Evolutionary conservation across 2,329 filamentous ascomycete genomes (phyloP), one percentile per base, ranked within the genome.

Genomic region (Penicillium sp.): DNA sequence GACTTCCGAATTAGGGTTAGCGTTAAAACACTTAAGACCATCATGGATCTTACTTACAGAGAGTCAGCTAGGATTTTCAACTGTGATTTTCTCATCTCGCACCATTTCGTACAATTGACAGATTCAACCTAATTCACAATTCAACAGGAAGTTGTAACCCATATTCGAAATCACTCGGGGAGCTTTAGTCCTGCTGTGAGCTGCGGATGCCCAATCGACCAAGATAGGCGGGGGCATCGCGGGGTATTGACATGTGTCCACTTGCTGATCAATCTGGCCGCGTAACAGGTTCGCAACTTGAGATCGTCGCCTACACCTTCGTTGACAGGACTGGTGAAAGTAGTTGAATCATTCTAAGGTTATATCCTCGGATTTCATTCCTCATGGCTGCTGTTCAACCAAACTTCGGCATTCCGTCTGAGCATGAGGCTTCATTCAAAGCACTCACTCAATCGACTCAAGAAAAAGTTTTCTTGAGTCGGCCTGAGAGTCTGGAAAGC

Each of bases 401-500:
- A n/a, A n/a, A n/a, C 27, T 13, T 39, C 6, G 40, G 13, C 23
- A 46, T 32, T 15, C 29, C 18, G 0, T 27, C 46, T 39, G 46
- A 39, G 7, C 25, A 32, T 13, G 25, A 49, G 4, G 46, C 27
- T 38, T 40, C 16, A 4, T 37, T 49, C 6, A 29, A 31, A 31
- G 12, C 16, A 18, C 41, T 50, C 15, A 50, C 5, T 6, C 12
- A 13, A n/a, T 31, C 46, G 10, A 48, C 40, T 15, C 21, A 34
- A 6, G 42, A 54, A 21, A 44, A 52, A 9, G 52, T 13, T 4
- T 13, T 65, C 27, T 35, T 65, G 27, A 50, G 34, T 32, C 56
- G 41, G 4, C 52, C 44, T 0, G 39, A 57, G 8, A 59, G 54
- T 8, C 39, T 65, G 6, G 49, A 53, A 21, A 50, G 46, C 1